Evolutionary conservation across 148 eudicot species (phyloP).

Genomic region (Hydrangea macrophylla): DNA sequence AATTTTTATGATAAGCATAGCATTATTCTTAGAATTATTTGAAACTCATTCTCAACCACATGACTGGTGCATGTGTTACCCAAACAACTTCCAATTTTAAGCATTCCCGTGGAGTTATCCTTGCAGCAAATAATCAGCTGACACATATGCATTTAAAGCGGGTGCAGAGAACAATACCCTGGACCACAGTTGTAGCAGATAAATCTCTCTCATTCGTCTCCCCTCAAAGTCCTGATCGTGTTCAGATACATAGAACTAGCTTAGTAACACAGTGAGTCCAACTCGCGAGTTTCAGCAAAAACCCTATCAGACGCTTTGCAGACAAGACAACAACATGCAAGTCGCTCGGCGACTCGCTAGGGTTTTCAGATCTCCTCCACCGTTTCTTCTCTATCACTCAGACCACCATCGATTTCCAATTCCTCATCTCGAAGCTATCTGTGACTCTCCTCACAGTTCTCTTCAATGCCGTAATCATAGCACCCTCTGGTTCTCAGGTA

Average conservation of each 20-base stretch:
- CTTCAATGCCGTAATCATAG: slow-evolving; percentile 17
- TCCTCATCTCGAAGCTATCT: background rate
- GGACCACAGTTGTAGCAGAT: slow-evolving; percentile 2
- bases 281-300: background rate
- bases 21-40: no score
- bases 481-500: slow-evolving; percentile 22
- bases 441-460: slow-evolving; percentile 2
- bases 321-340: slow-evolving; percentile 26
- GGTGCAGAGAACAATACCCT: background rate
- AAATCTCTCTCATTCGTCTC: background rate
- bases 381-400: slow-evolving; percentile 12
- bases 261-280: no score
- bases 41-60: no score
- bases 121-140: no score
- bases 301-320: background rate
- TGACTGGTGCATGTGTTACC: no score
- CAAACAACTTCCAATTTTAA: no score
- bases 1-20: no score
- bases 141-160: background rate
- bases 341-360: slow-evolving; percentile 38
- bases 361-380: slow-evolving; percentile 20
- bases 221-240: background rate
- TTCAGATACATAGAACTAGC: background rate
- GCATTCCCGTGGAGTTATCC: no score
- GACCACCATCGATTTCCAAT: slow-evolving; percentile 13